Percentiles rank a stretch among this genome's conserved stretches.
These are phyloP conservation scores for Lomentospora prolificans DNA, from an alignment of 2,329 filamentous ascomycete species.

Conservation along the genomic window DNA sequence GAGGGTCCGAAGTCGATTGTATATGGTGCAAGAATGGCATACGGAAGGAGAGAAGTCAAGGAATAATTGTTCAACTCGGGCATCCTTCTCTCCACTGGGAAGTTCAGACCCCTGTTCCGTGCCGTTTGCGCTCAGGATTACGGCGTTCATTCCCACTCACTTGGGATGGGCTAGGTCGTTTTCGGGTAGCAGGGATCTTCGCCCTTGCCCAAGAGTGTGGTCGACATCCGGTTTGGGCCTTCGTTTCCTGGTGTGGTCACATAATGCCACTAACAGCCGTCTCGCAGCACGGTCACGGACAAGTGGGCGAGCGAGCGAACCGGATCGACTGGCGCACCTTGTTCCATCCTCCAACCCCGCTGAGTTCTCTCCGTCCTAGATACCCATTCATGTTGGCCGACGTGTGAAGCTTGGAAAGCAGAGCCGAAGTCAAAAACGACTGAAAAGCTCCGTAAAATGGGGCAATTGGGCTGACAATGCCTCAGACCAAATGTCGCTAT, in stretches of 20 bases:
- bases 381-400: background rate
- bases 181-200: background rate
- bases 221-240: background rate
- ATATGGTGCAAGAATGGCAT: too few species aligned
- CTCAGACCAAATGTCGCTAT: too few species aligned
- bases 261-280: too few species aligned
- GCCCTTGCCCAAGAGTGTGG: background rate
- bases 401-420: background rate
- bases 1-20: too few species aligned
- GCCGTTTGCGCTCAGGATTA: background rate
- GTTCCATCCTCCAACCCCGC: too few species aligned
- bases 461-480: background rate
- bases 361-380: background rate
- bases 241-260: too few species aligned
- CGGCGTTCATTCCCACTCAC: background rate
- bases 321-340: too few species aligned
- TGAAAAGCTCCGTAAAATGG: background rate
- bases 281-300: too few species aligned
- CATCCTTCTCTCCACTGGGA: too few species aligned
- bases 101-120: background rate
- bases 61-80: too few species aligned
- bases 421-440: background rate
- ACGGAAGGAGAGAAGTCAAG: too few species aligned
- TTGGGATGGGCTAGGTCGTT: background rate
- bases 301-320: too few species aligned